phyloP scores from a whole-genome alignment of 495 filamentous ascomycete genomes.

The Aspergillus leporis region DNA sequence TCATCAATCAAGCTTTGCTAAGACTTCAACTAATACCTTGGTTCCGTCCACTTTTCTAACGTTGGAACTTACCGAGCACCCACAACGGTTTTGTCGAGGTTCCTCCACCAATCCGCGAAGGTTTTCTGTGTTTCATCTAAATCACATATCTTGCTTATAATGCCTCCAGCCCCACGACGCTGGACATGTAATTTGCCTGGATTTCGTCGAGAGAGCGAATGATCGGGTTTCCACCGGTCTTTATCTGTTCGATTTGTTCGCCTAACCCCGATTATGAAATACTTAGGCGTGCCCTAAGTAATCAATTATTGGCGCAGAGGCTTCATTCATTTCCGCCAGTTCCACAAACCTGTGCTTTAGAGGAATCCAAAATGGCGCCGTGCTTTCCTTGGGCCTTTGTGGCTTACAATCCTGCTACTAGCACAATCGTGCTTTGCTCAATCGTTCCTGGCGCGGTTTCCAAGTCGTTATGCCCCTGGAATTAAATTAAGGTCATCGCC shows the following conservation, averaged over 20 bases:
- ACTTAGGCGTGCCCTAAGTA: neutral
- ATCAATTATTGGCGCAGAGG: neutral
- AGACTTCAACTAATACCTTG: slow-evolving; percentile 1
- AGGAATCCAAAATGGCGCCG: neutral
- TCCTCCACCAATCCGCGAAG: slow-evolving; percentile 1
- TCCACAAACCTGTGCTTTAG: neutral
- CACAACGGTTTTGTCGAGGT: neutral
- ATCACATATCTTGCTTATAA: neutral
- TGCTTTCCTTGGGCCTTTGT: neutral
- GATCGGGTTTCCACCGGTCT: neutral
- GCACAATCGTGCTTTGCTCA: neutral
- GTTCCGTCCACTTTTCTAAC: neutral
- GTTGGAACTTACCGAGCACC: slow-evolving; percentile 3
- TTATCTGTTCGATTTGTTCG: neutral
- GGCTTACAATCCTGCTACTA: neutral
- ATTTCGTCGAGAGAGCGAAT: neutral
- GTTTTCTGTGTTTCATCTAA: neutral
- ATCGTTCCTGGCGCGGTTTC: neutral
- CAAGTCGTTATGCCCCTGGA: neutral
- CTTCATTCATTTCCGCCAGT: slow-evolving; percentile 2
- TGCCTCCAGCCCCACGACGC: neutral
- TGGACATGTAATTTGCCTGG: neutral
- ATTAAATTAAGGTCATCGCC: neutral
- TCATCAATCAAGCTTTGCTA: slow-evolving; percentile 4
- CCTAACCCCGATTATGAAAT: neutral